Evolutionary conservation across 2,329 filamentous ascomycete species (phyloP), one percentile per base, ranked within the genome.

Genomic region (Trichoderma asperellum): DNA sequence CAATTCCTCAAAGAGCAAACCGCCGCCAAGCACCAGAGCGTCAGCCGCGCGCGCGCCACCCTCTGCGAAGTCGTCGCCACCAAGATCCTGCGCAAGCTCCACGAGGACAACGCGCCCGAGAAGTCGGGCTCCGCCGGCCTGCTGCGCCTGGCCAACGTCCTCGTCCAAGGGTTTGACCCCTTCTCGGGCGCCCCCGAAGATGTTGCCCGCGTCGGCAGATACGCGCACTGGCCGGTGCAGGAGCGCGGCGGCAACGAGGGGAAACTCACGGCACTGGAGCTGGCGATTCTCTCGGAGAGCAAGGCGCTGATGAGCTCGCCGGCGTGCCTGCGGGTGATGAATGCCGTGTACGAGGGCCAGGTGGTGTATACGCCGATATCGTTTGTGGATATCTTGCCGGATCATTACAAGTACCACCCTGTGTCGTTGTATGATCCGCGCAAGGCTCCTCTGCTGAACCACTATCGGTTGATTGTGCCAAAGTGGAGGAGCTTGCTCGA

Each of bases 341-440:
- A 90, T 71, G 89, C 90, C 8, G 89, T 92, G 2, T 91, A 92
- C 72, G 83, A 86, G 21, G 91, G 91, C 1, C 83, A 88, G 21
- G 85, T 93, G 47, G 87, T 91, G 27, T 93, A 92, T 73, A 92
- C 90, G 1, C 90, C 90, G 0, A 87, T 87, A 0, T 86, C 88
- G 0, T 91, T 91, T 73, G 86, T 92, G 74, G 90, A 92, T 75
- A 91, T 93, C 66, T 82, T 93, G 2, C 90, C 91, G 0, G 91
- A 92, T 75, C 88, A 91, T 74, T 92, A 92, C 81, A 91, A 92
- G 76, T 85, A 89, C 74, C 88, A 89, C 61, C 89, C 89, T 0
- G 89, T 92, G 55, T 88, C 88, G 4, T 80, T 92, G 0, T 92
- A 92, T 76, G 87, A 92, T 74, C 90, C 90, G 3, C 81, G 88